Percentiles rank a stretch among this genome's conserved stretches.
phyloP scores from a whole-genome alignment of 1,284 basidiomycete genomes.

The Pholiota adiposa region DNA sequence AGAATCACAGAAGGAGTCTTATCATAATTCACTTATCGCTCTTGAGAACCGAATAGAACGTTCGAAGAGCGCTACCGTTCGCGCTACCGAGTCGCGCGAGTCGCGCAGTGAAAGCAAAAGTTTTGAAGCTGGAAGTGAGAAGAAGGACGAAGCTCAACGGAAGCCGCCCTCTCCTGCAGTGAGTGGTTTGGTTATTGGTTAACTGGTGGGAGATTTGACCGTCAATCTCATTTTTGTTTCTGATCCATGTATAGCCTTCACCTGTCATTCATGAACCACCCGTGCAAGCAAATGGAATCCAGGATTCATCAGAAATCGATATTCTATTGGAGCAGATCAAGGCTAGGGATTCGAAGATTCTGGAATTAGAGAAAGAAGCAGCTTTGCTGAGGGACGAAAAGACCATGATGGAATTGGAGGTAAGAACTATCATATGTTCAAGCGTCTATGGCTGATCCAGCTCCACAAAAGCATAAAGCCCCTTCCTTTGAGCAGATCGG shows the following conservation, averaged over 20 bases:
- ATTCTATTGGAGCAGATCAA: slow-evolving; percentile 42
- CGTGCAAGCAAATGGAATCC: slow-evolving; percentile 33
- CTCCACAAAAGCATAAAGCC: slow-evolving; percentile 42
- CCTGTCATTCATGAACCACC: slow-evolving; percentile 26
- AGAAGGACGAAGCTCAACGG: slow-evolving; percentile 52
- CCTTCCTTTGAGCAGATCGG: slow-evolving; percentile 49
- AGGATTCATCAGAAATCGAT: slow-evolving; percentile 33
- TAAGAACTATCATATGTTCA: slow-evolving; percentile 28
- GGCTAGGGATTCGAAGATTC: slow-evolving; percentile 46
- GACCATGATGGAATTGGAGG: slow-evolving; percentile 49
- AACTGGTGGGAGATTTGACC: slow-evolving; percentile 63
- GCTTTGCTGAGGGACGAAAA: slow-evolving; percentile 44
- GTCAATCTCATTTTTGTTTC: slow-evolving; percentile 43
- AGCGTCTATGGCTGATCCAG: slow-evolving; percentile 8
- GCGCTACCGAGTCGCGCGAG: slow-evolving; percentile 43
- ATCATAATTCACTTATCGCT: slow-evolving; percentile 59
- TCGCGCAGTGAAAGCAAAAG: slow-evolving; percentile 24
- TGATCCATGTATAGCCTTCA: slow-evolving; percentile 45
- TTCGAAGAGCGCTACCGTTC: slow-evolving; percentile 65
- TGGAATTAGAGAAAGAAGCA: slow-evolving; percentile 49
- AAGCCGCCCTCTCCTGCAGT: slow-evolving; percentile 69
- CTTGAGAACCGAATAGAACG: slow-evolving; percentile 79
- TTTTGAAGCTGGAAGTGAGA: slow-evolving; percentile 39
- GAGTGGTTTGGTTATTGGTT: slow-evolving; percentile 59
- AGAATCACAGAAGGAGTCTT: slow-evolving; percentile 56